Evolutionary conservation across 164 flowering plant genomes (phyloP).

Genomic region (Magnolia changhungtana): DNA sequence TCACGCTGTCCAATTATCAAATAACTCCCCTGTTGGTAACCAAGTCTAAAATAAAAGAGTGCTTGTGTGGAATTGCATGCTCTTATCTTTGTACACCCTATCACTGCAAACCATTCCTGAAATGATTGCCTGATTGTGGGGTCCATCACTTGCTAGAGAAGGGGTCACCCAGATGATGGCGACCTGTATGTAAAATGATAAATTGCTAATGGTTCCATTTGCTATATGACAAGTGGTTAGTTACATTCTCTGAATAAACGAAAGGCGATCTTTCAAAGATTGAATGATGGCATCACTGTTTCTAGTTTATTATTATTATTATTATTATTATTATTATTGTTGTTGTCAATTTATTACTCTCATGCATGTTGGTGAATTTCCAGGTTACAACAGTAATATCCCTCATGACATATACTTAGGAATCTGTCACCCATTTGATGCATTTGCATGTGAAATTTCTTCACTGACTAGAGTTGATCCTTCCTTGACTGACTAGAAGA

Average conservation of each 20-base stretch:
- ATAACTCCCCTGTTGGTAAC: too few relatives aligned
- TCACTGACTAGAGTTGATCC: too few relatives aligned
- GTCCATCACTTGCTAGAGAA: background rate
- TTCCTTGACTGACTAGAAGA: too few relatives aligned
- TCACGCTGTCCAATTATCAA: background rate
- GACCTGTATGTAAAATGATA: background rate
- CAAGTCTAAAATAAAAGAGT: too few relatives aligned
- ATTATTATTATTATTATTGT: too few relatives aligned
- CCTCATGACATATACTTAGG: too few relatives aligned
- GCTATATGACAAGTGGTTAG: background rate
- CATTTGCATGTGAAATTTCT: too few relatives aligned
- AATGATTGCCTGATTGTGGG: background rate
- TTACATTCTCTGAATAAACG: background rate
- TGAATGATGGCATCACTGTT: background rate
- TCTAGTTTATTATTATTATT: background rate
- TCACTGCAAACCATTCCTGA: background rate
- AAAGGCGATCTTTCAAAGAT: background rate
- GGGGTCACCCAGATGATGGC: background rate
- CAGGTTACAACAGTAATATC: background rate
- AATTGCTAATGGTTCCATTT: background rate
- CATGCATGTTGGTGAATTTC: background rate
- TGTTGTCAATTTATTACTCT: too few relatives aligned
- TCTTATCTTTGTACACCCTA: background rate
- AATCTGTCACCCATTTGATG: too few relatives aligned
- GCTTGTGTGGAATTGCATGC: background rate